Evolutionary conservation across 2,329 filamentous ascomycete species (phyloP).

Genomic region (Tolypocladium endophyticum): DNA sequence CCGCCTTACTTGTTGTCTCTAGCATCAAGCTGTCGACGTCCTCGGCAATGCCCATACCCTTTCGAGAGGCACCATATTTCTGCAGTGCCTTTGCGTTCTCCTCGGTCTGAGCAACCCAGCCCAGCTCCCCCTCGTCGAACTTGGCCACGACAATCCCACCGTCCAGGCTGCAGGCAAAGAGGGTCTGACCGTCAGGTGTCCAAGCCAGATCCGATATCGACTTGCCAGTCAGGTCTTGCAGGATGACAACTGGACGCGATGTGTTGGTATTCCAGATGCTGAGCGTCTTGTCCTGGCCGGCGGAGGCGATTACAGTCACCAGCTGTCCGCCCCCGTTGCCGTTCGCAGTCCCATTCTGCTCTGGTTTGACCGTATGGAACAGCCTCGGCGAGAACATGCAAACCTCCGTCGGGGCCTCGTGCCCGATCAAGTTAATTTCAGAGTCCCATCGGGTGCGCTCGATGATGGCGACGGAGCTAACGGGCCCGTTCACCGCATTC

Average conservation of each 20-base stretch:
- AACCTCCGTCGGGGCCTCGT: slow-evolving; percentile 93
- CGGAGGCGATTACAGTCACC: slow-evolving; percentile 92
- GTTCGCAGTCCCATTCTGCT: slow-evolving; percentile 38
- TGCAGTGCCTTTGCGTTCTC: slow-evolving; percentile 90
- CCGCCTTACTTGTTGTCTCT: slow-evolving; percentile 86
- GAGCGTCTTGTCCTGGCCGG: slow-evolving; percentile 90
- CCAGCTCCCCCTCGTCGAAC: slow-evolving; percentile 80
- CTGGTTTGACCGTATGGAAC: slow-evolving; percentile 64
- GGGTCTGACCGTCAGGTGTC: slow-evolving; percentile 79
- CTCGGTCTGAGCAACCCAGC: slow-evolving; percentile 73
- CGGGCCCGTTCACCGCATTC: slow-evolving; percentile 93
- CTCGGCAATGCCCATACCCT: slow-evolving; percentile 83
- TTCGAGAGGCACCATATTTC: slow-evolving; percentile 82
- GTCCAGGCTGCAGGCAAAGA: slow-evolving; percentile 82
- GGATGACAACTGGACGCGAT: slow-evolving; percentile 78
- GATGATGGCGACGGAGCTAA: slow-evolving; percentile 94
- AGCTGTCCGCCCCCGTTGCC: slow-evolving; percentile 30
- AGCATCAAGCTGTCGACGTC: slow-evolving; percentile 80
- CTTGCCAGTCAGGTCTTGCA: slow-evolving; percentile 81
- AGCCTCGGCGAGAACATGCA: slow-evolving; percentile 92
- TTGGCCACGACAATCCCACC: slow-evolving; percentile 73
- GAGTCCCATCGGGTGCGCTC: slow-evolving; percentile 88
- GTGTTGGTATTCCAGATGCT: slow-evolving; percentile 98
- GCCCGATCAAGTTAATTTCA: slow-evolving; percentile 93
- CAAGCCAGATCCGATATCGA: slow-evolving; percentile 91